Conservation (phyloP, 257 asterid species). For the Solanum bulbocastanum region DNA sequence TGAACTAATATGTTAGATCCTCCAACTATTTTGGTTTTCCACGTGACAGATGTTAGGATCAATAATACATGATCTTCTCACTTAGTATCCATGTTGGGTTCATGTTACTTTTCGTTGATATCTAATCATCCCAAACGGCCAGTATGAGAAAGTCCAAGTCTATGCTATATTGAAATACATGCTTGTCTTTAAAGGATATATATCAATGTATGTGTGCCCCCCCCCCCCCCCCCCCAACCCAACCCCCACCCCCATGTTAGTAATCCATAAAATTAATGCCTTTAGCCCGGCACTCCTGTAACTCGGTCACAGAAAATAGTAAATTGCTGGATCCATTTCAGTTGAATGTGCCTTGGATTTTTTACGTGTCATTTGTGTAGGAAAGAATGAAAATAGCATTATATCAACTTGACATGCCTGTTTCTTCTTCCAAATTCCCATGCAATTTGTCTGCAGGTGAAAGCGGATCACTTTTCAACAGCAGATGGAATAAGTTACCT, state of each 20-base stretch:
- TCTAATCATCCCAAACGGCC: neutral
- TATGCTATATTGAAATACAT: neutral
- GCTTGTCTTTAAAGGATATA: neutral
- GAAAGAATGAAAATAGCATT: neutral
- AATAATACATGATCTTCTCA: neutral
- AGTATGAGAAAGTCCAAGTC: neutral
- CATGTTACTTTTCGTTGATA: neutral
- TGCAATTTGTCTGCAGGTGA: conserved; percentile 36
- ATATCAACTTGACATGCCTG: neutral
- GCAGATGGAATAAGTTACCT: conserved; percentile 86
- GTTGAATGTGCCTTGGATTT: neutral
- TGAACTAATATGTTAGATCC: neutral
- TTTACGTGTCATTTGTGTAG: neutral
- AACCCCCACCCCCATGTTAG: neutral
- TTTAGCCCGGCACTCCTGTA: neutral
- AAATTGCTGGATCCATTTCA: neutral
- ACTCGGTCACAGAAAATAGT: neutral
- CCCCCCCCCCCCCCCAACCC: neutral
- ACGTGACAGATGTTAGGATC: neutral
- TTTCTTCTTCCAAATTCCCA: neutral
- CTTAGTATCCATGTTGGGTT: neutral
- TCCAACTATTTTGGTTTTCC: neutral
- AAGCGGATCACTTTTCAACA: conserved; percentile 54
- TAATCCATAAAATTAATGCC: neutral
- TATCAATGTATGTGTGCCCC: neutral